These are phyloP conservation scores for Prunus yedoensis DNA, from an alignment of 331 rosid species.

Conservation along the genomic window DNA sequence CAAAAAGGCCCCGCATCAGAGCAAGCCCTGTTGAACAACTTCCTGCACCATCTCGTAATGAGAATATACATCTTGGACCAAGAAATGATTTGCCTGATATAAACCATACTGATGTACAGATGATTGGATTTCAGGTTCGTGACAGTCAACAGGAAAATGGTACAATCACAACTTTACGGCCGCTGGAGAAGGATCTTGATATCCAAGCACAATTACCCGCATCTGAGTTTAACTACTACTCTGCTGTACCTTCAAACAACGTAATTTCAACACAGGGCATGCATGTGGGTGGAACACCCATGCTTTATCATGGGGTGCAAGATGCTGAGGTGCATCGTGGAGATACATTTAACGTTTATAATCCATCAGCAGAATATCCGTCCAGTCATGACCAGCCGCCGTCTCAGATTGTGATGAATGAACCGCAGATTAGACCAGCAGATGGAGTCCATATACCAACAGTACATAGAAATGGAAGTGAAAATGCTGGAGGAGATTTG, in stretches of 20 bases:
- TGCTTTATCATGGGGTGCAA: slow-evolving; percentile 55
- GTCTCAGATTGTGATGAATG: slow-evolving; percentile 41
- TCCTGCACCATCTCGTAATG: slow-evolving; percentile 37
- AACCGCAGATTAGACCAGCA: slow-evolving; percentile 45
- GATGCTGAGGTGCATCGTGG: slow-evolving; percentile 46
- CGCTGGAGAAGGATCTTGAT: slow-evolving; percentile 41
- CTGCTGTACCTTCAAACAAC: slow-evolving; percentile 40
- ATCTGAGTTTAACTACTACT: slow-evolving; percentile 42
- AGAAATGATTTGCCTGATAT: slow-evolving; percentile 38
- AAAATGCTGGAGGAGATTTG: slow-evolving; percentile 52
- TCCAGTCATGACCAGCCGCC: slow-evolving; percentile 43
- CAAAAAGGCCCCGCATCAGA: slow-evolving; percentile 34
- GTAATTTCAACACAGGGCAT: slow-evolving; percentile 45
- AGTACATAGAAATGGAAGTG: slow-evolving; percentile 48
- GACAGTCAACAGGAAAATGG: slow-evolving; percentile 41
- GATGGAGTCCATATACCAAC: slow-evolving; percentile 42
- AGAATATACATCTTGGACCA: slow-evolving; percentile 39
- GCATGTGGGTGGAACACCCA: slow-evolving; percentile 53
- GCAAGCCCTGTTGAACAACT: slow-evolving; percentile 19
- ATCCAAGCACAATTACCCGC: slow-evolving; percentile 40
- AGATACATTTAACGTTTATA: slow-evolving; percentile 41
- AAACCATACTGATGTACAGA: slow-evolving; percentile 42
- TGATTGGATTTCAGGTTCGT: slow-evolving; percentile 42
- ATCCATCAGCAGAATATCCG: slow-evolving; percentile 41
- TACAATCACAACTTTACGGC: slow-evolving; percentile 38